Evolutionary conservation across 305 asterid genomes (phyloP).

Genomic region (Fraxinus dipetala): DNA sequence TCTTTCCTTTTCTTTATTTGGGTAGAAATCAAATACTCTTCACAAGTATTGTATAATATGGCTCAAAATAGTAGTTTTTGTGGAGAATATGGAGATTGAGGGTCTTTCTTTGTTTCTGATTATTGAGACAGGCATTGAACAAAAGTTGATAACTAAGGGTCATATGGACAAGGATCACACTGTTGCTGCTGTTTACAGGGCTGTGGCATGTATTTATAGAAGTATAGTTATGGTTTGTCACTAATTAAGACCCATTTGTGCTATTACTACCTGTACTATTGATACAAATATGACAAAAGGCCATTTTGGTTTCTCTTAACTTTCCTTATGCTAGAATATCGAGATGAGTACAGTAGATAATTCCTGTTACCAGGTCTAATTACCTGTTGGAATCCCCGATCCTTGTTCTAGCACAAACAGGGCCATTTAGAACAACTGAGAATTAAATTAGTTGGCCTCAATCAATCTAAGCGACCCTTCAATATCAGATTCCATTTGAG

Average conservation of each 20-base stretch:
- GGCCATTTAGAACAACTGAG: background rate
- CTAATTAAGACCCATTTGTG: background rate
- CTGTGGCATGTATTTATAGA: background rate
- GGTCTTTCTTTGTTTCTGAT: background rate
- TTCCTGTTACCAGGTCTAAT: background rate
- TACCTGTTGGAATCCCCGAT: background rate
- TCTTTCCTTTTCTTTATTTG: background rate
- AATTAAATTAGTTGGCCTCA: background rate
- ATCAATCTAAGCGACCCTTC: background rate
- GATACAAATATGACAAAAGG: background rate
- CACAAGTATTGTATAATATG: background rate
- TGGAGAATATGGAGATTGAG: background rate
- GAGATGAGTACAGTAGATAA: background rate
- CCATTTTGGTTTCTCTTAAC: background rate
- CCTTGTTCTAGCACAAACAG: background rate
- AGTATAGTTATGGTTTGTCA: background rate
- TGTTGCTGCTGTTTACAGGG: background rate
- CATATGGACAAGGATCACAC: background rate
- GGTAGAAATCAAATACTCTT: background rate
- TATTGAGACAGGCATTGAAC: background rate
- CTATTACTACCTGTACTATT: background rate
- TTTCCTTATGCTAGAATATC: background rate
- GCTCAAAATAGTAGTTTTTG: background rate
- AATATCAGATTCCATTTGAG: background rate
- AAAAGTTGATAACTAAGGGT: background rate